phyloP scores from a whole-genome alignment of 2,329 filamentous ascomycete genomes.

The Phialophora chinensis region DNA sequence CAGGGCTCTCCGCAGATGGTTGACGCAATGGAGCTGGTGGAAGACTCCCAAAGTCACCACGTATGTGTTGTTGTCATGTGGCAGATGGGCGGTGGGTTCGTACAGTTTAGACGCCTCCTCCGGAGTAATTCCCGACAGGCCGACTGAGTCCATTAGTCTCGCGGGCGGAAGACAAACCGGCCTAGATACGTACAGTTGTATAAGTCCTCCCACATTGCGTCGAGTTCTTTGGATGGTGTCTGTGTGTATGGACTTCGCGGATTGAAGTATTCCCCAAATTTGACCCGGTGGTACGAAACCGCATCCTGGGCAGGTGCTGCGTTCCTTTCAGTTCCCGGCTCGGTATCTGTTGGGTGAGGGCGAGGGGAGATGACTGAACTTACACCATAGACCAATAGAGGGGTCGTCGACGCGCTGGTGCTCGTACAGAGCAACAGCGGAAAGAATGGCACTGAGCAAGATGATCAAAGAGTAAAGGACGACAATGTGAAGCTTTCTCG shows the following conservation, averaged over 20 bases:
- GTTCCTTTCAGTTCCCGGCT: neutral
- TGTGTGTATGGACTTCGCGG: neutral
- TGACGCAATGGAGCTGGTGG: conserved; percentile 4
- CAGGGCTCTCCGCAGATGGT: neutral
- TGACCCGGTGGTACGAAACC: neutral
- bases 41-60: neutral
- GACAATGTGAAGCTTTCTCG: neutral
- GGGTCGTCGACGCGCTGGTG: neutral
- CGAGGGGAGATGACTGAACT: neutral
- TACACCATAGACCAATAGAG: neutral
- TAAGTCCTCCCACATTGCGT: conserved; percentile 1
- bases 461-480: neutral
- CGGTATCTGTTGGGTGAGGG: too few relatives aligned
- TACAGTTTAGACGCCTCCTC: neutral
- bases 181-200: neutral
- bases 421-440: neutral
- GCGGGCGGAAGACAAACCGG: neutral
- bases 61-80: neutral
- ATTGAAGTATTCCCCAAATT: conserved; percentile 1
- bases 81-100: neutral
- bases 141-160: neutral
- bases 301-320: conserved; percentile 1
- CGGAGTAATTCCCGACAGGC: neutral
- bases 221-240: neutral
- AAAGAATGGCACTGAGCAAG: neutral